Percentiles rank a stretch among this genome's conserved stretches.
phyloP scores from a whole-genome alignment of 2,329 filamentous ascomycete genomes.

The Teratosphaeria viscida region DNA sequence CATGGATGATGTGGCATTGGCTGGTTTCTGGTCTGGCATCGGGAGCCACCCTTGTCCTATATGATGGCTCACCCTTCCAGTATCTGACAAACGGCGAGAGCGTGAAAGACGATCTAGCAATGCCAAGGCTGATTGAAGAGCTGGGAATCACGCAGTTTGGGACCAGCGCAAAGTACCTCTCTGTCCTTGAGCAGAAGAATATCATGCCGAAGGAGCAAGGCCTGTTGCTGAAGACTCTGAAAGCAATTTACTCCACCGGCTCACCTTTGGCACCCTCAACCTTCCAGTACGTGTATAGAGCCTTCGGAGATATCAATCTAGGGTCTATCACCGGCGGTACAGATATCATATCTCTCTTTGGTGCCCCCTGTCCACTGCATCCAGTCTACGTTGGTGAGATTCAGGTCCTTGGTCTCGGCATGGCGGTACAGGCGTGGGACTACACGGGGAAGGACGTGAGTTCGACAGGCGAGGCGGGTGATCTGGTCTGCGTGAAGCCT shows the following conservation, averaged over 20 bases:
- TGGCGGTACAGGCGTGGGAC: constrained; percentile 41
- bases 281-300: constrained; percentile 77
- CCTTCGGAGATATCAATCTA: constrained; percentile 78
- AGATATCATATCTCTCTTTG: constrained; percentile 93
- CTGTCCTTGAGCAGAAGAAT: constrained; percentile 71
- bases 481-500: constrained; percentile 74
- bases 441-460: constrained; percentile 48
- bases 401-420: constrained; percentile 39
- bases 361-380: constrained; percentile 56
- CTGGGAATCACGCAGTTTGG: constrained; percentile 85
- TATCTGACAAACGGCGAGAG: constrained; percentile 39
- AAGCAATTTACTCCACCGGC: constrained; percentile 88
- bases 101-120: constrained; percentile 61
- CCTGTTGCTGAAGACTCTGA: constrained; percentile 49
- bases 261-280: constrained; percentile 88
- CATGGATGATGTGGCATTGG: constrained; percentile 99
- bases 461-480: constrained; percentile 60
- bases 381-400: constrained; percentile 43
- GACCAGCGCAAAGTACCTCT: constrained; percentile 88
- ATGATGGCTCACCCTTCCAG: constrained; percentile 82
- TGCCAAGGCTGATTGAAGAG: constrained; percentile 72
- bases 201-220: constrained; percentile 49
- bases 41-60: constrained; percentile 75
- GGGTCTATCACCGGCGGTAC: constrained; percentile 92
- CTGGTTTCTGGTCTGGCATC: constrained; percentile 74